A percentile compares a stretch with the other conserved stretches of the same genome.
Conservation (phyloP, 1,284 basidiomycete genomes). For the Heterobasidion occidentale region DNA sequence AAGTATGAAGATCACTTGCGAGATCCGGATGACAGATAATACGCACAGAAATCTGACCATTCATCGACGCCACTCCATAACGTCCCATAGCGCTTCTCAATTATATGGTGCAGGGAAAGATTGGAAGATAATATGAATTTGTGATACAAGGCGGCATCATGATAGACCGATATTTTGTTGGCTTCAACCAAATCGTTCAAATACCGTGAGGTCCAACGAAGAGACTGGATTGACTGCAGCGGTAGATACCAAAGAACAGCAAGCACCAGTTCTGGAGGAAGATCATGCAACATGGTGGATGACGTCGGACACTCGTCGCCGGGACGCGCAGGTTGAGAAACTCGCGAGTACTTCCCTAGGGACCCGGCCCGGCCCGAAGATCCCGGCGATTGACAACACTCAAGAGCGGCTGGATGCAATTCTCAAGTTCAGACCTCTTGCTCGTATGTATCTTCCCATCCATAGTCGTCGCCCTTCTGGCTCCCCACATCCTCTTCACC, state of each 20-base stretch:
- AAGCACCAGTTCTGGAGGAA: constrained; percentile 46
- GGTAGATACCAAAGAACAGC: constrained; percentile 37
- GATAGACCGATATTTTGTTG: constrained; percentile 46
- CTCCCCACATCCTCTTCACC: constrained; percentile 17
- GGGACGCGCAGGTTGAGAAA: not conserved
- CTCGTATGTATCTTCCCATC: constrained; percentile 33
- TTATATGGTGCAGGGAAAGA: constrained; percentile 23
- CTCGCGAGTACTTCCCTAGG: no score
- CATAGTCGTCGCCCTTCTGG: constrained; percentile 29
- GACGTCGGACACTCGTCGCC: no score
- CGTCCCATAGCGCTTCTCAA: constrained; percentile 18
- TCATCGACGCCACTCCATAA: constrained; percentile 23
- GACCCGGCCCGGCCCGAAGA: no score
- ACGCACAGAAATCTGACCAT: constrained; percentile 58
- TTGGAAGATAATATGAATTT: constrained; percentile 28
- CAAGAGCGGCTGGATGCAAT: constrained; percentile 23
- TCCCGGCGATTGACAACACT: not conserved
- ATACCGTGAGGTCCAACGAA: constrained; percentile 29
- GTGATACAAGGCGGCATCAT: constrained; percentile 41
- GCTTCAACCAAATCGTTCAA: constrained; percentile 35
- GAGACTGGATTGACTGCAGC: constrained; percentile 27
- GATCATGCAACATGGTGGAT: constrained; percentile 25
- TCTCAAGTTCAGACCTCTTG: constrained; percentile 29
- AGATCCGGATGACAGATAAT: not conserved
- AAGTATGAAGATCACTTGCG: not conserved